Evolutionary conservation across 2,329 filamentous ascomycete genomes (phyloP), one percentile per base, ranked within the genome.

Genomic region (Pestalotiopsis sp.): DNA sequence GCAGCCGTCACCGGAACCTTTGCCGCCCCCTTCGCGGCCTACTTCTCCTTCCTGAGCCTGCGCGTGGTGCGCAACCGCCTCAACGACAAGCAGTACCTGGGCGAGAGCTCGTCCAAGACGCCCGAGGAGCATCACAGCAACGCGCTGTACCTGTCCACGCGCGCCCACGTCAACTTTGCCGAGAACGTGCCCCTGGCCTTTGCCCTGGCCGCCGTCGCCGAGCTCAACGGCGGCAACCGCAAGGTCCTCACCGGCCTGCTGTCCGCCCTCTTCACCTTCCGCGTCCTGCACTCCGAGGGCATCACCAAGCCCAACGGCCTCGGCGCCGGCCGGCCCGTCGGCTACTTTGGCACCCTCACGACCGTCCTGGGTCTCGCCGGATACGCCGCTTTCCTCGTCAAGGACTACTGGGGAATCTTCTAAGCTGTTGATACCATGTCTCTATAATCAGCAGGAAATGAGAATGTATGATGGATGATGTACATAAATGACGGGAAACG

Each of bases 161-260:
- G 77, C 27, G 71, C 72, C 68, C 76, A 79, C 67, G 67, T 71
- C 61, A 79, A 78, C 67, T 79, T 78, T 67, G 67, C 70, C 68
- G 76, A 79, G 73, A 75, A 78, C 68, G 77, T 78, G 39, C 78
- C 77, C 11, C 69, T 78, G 2, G 77, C 72, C n/a, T 70, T 79
- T 45, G 67, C 70, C 17, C 70, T 79, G 23, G 76, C 77, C 27
- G 75, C 75, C 20, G 68, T 76, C 20, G 77, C 73, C 52, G 78
- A 79, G 72, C 72, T 79, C 41, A 79, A 79, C 67, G 78, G 77
- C 58, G 77, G 72, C 14, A 74, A 73, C 70, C 74, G 73, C 52
- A 73, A 69, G 61, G 61, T 66, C 14, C 69, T 79, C 17, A 72
- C 74, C 9, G 60, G 67, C n/a, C 71, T 71, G 27, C 69, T 79